Evolutionary conservation across 1,139 yeast genomes (phyloP), one percentile per base, ranked within the genome.

Genomic region (Protomyces arabidopsidicola): DNA sequence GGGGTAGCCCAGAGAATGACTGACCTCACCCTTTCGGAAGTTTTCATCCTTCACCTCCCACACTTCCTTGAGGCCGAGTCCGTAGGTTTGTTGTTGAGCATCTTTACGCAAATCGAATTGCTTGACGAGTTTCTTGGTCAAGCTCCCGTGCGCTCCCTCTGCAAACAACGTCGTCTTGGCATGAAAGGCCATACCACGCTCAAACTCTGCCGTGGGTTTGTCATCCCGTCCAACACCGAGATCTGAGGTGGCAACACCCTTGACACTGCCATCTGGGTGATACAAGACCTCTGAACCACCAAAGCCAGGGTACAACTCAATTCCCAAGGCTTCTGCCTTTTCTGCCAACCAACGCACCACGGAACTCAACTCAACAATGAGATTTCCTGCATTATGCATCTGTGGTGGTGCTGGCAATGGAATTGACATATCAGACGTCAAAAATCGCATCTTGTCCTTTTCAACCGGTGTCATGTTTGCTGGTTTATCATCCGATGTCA

Each of bases 81-180:
- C 98, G 74, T 93, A 93, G 0, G 98, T 90, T 76, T 93, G 98
- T 3, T 87, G 85, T 67, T 86, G 84, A 39, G 81, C 77, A 60
- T 85, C 81, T 62, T 81, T 80, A 66, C 97, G 81, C 65, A 93
- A 78, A 55, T 85, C 79, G 74, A 77, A 93, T 70, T 86, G 84
- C 64, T 81, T 76, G 65, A 91, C 86, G 0, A 84, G 85, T 71
- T 87, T 83, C 73, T 93, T 91, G 10, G 93, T 80, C 64, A 93
- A 78, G 1, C 97, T 90, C 0, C 98, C 98, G 75, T 90, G 98
- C 73, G 98, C 93, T 24, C 98, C 98, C 76, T 93, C 98, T 2
- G 96, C 96, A 61, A 93, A 81, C 22, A 93, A 86, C 0, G 97
- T 91, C 67, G 86, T 79, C 71, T 91, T 82, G 1, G 98, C 90